These are phyloP conservation scores for Mucor lusitanicus DNA, from an alignment of 371 early-diverging fungal genomes.

Conservation along the genomic window DNA sequence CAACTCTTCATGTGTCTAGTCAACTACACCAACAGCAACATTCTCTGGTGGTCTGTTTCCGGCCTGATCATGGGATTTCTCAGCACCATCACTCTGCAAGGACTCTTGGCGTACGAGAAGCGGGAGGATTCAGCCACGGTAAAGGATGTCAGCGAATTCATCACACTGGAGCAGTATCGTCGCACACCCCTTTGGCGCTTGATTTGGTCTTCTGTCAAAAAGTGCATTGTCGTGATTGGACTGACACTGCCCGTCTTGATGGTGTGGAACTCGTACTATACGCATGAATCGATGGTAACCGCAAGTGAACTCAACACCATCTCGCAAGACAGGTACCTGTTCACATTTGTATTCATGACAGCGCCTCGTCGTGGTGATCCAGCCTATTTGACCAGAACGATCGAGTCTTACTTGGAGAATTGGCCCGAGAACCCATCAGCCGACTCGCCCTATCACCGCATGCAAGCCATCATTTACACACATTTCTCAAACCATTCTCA, in stretches of 20 bases:
- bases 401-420: conserved; percentile 55
- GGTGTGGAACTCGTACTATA: conserved; percentile 42
- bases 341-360: conserved; percentile 62
- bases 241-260: conserved; percentile 39
- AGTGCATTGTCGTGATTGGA: conserved; percentile 20
- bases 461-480: conserved; percentile 62
- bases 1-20: conserved; percentile 56
- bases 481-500: conserved; percentile 59
- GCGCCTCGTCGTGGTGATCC: conserved; percentile 61
- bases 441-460: conserved; percentile 49
- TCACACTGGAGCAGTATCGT: conserved; percentile 30
- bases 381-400: conserved; percentile 49
- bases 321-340: conserved; percentile 45
- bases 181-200: conserved; percentile 46
- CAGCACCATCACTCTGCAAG: conserved; percentile 41
- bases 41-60: conserved; percentile 66
- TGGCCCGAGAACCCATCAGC: conserved; percentile 52
- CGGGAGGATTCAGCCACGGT: conserved; percentile 26
- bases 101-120: conserved; percentile 29
- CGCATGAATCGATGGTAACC: conserved; percentile 39
- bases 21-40: conserved; percentile 55
- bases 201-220: conserved; percentile 35
- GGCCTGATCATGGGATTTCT: conserved; percentile 55
- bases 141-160: conserved; percentile 37
- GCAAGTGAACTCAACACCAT: conserved; percentile 33